phyloP scores from a whole-genome alignment of 148 eudicot genomes.

The Dysphania ambrosioides region DNA sequence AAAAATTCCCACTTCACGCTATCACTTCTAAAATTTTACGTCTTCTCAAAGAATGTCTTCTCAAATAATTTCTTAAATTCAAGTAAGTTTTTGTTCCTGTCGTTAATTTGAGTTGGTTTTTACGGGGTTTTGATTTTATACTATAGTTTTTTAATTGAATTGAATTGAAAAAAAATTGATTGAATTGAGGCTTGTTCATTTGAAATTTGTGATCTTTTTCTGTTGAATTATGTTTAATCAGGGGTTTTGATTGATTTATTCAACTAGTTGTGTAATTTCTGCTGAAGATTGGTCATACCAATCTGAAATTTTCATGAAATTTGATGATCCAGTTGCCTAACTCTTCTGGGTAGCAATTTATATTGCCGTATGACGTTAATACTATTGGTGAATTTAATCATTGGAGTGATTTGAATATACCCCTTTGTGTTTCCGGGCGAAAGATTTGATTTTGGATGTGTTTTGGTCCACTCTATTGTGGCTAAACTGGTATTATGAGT shows the following conservation, averaged over 20 bases:
- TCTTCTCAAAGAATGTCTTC: too few relatives aligned
- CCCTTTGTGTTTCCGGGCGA: background rate
- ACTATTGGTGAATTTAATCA: background rate
- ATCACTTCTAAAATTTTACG: conserved; percentile 26
- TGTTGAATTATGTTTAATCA: background rate
- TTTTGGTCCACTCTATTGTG: conserved; percentile 6
- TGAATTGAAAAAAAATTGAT: too few relatives aligned
- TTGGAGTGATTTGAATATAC: background rate
- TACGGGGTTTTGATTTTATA: background rate
- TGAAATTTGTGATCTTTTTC: background rate
- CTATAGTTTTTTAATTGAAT: background rate
- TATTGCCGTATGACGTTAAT: background rate
- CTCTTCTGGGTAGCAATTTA: background rate
- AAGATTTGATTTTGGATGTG: background rate
- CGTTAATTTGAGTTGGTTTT: background rate
- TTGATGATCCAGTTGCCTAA: conserved; percentile 6
- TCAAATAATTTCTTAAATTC: background rate
- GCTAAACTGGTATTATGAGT: conserved; percentile 5
- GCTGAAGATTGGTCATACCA: conserved; percentile 6
- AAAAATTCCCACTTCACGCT: conserved; percentile 21
- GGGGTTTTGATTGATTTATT: too few relatives aligned
- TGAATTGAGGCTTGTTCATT: background rate
- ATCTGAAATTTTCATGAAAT: background rate
- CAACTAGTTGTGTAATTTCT: conserved; percentile 3
- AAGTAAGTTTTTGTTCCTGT: background rate